phyloP scores from a whole-genome alignment of 176 grass and related monocot genomes.

The Miscanthus lutarioriparius region DNA sequence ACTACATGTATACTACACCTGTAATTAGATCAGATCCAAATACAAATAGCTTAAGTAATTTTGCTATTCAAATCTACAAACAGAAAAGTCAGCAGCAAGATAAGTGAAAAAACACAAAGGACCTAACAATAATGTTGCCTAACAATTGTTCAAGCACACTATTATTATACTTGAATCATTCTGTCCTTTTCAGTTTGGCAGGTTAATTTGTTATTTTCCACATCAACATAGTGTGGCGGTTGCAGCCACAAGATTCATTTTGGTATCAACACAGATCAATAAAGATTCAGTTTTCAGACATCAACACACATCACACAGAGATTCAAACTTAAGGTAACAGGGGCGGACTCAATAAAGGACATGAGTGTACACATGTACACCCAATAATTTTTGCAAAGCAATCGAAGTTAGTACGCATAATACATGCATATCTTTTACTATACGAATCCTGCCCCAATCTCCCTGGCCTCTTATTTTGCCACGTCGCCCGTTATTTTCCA shows the following conservation, averaged over 20 bases:
- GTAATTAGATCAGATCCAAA: not conserved
- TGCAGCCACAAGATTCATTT: not conserved
- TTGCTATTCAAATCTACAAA: not conserved
- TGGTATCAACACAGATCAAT: not conserved
- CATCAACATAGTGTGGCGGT: not conserved
- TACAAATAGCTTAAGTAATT: not conserved
- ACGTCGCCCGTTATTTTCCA: too few relatives aligned
- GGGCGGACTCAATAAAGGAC: too few relatives aligned
- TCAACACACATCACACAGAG: too few relatives aligned
- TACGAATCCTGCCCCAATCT: too few relatives aligned
- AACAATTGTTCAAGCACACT: not conserved
- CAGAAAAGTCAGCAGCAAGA: not conserved
- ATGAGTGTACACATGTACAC: too few relatives aligned
- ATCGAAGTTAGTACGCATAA: too few relatives aligned
- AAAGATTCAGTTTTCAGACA: too few relatives aligned
- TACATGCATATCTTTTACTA: too few relatives aligned
- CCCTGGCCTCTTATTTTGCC: too few relatives aligned
- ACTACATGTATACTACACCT: not conserved
- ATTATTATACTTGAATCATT: not conserved
- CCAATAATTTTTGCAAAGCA: too few relatives aligned
- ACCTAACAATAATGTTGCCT: not conserved
- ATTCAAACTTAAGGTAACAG: too few relatives aligned
- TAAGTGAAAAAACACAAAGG: not conserved
- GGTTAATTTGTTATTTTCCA: not conserved
- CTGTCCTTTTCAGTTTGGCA: not conserved